These are phyloP conservation scores for Sporothrix pallida DNA, from an alignment of 2,329 filamentous ascomycete genomes.

Conservation along the genomic window DNA sequence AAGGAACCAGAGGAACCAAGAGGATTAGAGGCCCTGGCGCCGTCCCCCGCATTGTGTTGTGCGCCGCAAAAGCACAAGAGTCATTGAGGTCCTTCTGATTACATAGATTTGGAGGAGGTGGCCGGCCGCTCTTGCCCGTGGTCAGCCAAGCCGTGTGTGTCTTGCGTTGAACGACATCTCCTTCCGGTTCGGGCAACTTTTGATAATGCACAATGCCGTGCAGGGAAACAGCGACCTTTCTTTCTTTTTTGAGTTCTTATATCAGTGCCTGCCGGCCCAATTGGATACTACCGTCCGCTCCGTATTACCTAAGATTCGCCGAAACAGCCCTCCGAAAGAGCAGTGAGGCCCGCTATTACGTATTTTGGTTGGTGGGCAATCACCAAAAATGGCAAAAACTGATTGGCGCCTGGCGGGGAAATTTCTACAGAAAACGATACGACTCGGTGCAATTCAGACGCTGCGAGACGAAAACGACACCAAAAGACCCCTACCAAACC, in stretches of 20 bases:
- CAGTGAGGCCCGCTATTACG: constrained; percentile 29
- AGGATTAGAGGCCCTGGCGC: not conserved
- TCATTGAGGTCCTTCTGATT: not conserved
- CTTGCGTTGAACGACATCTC: not conserved
- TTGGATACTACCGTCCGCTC: not conserved
- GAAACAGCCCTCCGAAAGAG: not conserved
- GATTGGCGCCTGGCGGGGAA: constrained; percentile 28
- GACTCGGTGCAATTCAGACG: not conserved
- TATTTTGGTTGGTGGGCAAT: constrained; percentile 30
- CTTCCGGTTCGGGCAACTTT: constrained; percentile 13
- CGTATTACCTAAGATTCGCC: not conserved
- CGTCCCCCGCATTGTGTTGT: constrained; percentile 18
- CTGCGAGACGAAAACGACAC: no score
- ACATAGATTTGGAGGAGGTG: not conserved
- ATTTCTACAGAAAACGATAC: not conserved
- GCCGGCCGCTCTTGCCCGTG: constrained; percentile 1
- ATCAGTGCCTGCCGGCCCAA: not conserved
- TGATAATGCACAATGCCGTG: no score
- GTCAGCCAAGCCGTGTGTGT: constrained; percentile 3
- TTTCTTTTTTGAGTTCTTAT: not conserved
- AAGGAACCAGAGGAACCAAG: not conserved
- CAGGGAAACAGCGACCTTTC: not conserved
- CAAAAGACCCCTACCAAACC: no score
- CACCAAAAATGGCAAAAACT: not conserved
- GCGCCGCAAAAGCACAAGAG: not conserved